Evolutionary conservation across 169 alveolate genomes (phyloP).

Genomic region (Plasmodium sp.): DNA sequence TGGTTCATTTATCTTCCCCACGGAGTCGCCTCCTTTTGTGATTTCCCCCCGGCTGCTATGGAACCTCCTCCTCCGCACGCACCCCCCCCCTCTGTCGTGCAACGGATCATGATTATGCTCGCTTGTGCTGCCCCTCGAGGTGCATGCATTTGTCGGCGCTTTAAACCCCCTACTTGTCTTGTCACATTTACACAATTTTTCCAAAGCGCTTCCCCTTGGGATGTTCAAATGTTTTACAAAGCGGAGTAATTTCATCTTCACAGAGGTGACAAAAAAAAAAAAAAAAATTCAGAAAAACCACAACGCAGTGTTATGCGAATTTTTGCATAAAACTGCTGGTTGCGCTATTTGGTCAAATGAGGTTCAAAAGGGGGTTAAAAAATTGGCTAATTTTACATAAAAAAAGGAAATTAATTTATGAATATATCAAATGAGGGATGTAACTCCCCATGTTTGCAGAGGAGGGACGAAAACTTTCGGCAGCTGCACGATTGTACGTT

Average conservation of each 20-base stretch:
- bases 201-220: slow-evolving; percentile 5
- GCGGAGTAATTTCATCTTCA: slow-evolving; percentile 20
- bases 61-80: not conserved
- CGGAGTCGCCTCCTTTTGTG: not conserved
- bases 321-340: not conserved
- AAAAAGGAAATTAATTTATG: not conserved
- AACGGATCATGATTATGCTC: not conserved
- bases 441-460: not conserved
- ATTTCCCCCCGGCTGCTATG: not conserved
- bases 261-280: not conserved
- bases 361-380: not conserved
- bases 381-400: not conserved
- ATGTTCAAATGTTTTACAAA: slow-evolving; percentile 9
- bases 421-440: not conserved
- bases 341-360: not conserved
- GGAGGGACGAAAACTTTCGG: not conserved
- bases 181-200: not conserved
- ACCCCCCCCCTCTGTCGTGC: not conserved
- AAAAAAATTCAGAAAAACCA: not conserved
- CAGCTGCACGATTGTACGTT: not conserved
- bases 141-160: not conserved
- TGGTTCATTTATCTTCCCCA: not conserved
- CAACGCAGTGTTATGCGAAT: not conserved
- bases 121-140: not conserved
- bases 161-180: slow-evolving; percentile 6